A percentile compares a stretch with the other conserved stretches of the same genome.
Evolutionary conservation across 345 rosid genomes (phyloP).

Genomic region (Eucalyptus sp.): DNA sequence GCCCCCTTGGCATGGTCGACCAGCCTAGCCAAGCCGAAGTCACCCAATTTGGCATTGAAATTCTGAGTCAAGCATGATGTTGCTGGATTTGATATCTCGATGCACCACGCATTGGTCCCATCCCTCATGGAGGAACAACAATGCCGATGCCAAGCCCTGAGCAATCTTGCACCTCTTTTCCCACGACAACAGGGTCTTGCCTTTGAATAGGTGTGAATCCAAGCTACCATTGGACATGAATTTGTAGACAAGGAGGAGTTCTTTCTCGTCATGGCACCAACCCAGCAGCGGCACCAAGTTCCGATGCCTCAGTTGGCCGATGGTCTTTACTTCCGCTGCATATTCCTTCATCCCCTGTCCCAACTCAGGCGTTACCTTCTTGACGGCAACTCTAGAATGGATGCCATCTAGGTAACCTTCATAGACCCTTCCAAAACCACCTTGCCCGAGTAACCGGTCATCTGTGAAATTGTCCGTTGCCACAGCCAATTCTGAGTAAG

Average conservation of each 20-base stretch:
- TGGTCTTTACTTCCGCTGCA: neutral
- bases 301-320: neutral
- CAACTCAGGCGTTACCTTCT: neutral
- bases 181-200: conserved; percentile 4
- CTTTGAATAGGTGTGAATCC: conserved; percentile 7
- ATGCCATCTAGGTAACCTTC: neutral
- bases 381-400: neutral
- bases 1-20: conserved; percentile 6
- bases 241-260: conserved; percentile 11
- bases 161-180: conserved; percentile 4
- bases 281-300: neutral
- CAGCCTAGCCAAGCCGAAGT: conserved; percentile 19
- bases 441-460: neutral
- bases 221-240: conserved; percentile 1
- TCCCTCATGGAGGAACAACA: conserved; percentile 9
- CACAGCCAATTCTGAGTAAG: neutral
- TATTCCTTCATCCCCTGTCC: neutral
- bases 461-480: neutral
- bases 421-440: neutral
- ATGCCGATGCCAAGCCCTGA: conserved; percentile 12
- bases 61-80: conserved; percentile 4
- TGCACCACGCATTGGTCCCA: conserved; percentile 14
- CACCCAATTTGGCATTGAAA: conserved; percentile 18
- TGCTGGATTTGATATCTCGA: conserved; percentile 17
- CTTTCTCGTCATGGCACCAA: neutral